A percentile compares a stretch with the other conserved stretches of the same genome.
Conservation (phyloP, 108 stramenopile genomes). For the Epithemia pelagica region DNA sequence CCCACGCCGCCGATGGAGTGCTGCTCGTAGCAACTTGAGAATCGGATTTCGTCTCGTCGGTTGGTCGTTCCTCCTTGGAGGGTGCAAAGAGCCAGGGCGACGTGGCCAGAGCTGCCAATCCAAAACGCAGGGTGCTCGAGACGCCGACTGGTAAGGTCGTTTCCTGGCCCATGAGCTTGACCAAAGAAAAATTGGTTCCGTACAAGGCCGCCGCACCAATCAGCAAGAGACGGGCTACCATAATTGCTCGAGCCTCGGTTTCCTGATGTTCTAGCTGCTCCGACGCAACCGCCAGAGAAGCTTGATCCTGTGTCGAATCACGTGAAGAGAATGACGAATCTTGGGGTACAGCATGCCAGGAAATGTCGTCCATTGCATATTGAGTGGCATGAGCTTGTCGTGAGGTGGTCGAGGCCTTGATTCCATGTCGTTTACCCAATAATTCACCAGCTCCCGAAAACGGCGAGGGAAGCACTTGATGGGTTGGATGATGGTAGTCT, state of each 20-base stretch:
- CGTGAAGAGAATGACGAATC: too few species aligned
- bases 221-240: conserved; percentile 49
- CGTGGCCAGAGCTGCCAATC: conserved; percentile 56
- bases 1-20: conserved; percentile 10
- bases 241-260: conserved; percentile 11
- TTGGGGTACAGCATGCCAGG: too few species aligned
- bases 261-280: background rate
- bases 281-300: too few species aligned
- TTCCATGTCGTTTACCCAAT: too few species aligned
- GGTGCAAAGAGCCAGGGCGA: conserved; percentile 53
- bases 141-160: conserved; percentile 44
- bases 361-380: too few species aligned
- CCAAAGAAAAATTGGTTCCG: conserved; percentile 80
- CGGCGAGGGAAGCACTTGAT: background rate
- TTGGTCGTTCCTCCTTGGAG: background rate
- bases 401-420: too few species aligned
- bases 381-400: too few species aligned
- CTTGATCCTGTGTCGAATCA: too few species aligned
- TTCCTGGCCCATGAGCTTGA: conserved; percentile 58
- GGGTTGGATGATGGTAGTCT: background rate
- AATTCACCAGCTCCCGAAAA: too few species aligned
- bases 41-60: background rate
- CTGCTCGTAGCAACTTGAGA: conserved; percentile 13
- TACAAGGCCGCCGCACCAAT: conserved; percentile 62
- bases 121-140: conserved; percentile 63